phyloP scores from a whole-genome alignment of 208 protist genomes.

The Leishmania turanica region DNA sequence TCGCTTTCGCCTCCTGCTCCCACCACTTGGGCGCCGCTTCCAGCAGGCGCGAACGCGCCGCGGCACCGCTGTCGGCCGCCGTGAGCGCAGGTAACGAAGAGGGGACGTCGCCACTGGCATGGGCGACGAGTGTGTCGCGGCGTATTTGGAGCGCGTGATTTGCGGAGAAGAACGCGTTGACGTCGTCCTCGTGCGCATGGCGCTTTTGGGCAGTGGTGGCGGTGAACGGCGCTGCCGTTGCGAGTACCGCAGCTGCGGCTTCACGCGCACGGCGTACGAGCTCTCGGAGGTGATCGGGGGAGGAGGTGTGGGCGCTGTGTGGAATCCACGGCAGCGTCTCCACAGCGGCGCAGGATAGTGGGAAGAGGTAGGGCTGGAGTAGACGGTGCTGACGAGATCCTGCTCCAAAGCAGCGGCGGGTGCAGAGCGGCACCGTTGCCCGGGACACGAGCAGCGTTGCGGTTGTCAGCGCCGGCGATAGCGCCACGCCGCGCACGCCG shows the following conservation, averaged over 20 bases:
- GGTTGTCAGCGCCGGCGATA: conserved; percentile 14
- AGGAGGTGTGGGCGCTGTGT: not conserved
- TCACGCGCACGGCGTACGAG: not conserved
- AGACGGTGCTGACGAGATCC: not conserved
- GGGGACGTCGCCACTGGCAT: not conserved
- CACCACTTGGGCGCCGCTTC: conserved; percentile 21
- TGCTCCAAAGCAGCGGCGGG: too few species aligned
- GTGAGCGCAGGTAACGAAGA: not conserved
- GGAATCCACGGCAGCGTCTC: not conserved
- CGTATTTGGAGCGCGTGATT: conserved; percentile 3
- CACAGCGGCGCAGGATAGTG: not conserved
- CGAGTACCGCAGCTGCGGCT: not conserved
- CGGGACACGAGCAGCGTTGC: not conserved
- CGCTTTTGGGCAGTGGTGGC: not conserved
- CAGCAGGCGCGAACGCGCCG: not conserved
- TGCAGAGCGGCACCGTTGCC: not conserved
- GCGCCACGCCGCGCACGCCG: not conserved
- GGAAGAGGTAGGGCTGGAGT: not conserved
- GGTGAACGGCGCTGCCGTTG: not conserved
- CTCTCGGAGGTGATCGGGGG: not conserved
- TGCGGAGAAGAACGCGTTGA: conserved; percentile 17
- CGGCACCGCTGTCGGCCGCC: not conserved
- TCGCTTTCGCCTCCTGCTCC: not conserved
- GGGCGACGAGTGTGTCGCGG: not conserved
- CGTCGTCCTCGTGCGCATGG: conserved; percentile 8